Evolutionary conservation across 1,139 yeast species (phyloP), one percentile per base, ranked within the genome.

Genomic region (Suhomyces guaymorum): DNA sequence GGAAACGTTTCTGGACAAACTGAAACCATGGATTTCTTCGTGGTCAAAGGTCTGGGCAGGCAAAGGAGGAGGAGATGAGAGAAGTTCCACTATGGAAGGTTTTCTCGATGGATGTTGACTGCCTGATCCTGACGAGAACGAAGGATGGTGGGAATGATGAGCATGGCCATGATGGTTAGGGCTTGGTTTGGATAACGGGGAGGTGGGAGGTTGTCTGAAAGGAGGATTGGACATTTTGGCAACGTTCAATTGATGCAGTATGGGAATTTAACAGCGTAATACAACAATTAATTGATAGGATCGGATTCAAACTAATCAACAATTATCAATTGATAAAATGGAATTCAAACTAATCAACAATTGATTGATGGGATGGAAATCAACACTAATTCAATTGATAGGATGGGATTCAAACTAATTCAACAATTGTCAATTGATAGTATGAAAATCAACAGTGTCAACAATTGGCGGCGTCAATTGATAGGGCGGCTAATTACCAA

Each of bases 61-160:
- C 36, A 82, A 59, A 0, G 88, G 86, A 6, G 95, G 95, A 1
- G 95, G 95, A 6, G 92, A 79, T n/a, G 88, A 78, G 32, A 86
- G 66, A 61, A 86, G 59, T 54, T 86, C 95, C 27, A 84, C 95
- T 40, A 86, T 84, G n/a, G 94, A 83, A 0, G 85, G 74, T 47
- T 80, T 84, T 42, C 89, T 66, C 13, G 67, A 54, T 1, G 61
- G 55, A 26, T 50, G 58, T 18, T 44, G 45, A 13, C 30, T 28
- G 25, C 37, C 10, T 23, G 39, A 15, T 3, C 38, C 33, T 36
- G 47, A 12, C n/a, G 42, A 36, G 20, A 32, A 28, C 26, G 38
- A 27, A 19, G 42, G 30, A 15, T 28, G 36, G 32, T 30, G 28
- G 15, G 21, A 15, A 11, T 37, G 43, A 14, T 33, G 39, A 12